Base-by-base conservation (phyloP, 257 asterid genomes). In the Hygrophila difformis region DNA sequence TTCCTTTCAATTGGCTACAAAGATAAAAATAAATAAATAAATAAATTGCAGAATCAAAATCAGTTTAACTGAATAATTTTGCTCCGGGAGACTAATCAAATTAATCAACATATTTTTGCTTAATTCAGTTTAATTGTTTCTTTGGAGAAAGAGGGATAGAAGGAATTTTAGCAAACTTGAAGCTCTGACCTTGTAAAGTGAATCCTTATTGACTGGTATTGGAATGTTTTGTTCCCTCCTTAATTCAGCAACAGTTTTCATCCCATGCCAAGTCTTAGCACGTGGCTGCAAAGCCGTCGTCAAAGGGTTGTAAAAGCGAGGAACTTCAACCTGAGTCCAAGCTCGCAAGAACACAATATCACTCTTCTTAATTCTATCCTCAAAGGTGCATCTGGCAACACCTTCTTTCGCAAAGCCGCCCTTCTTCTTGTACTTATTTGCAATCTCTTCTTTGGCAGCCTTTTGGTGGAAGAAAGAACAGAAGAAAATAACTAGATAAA, bases 271-370 rank as follows among this genome's bases (percentile, higher is more conserved):
- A 28, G 76, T 82, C 49, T 58, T 63, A 40, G 68, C 70, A 24
- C 88, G 92, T 33, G 96, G 93, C 81, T 79, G 98, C 67, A 89
- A 64, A 24, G 94, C 93, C 49, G 94, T 89, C 29, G 98, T 85
- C 64, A 89, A 63, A 23, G 94, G 96, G 62, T 79, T 89, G 93
- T 44, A 82, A 58, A 82, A 89, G 33, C 39, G 11, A 51, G 98
- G 98, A 54, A 85, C 85, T 56, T 89, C 98, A 40, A 89, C 96
- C 69, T 77, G 94, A 60, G 85, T 77, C 98, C 96, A 89, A 34
- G 94, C 98, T 54, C 94, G 98, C 74, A 89, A 68, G 70, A 89
- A 89, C 16, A 85, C 94, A n/a, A 75, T 73, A 63, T 89, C 98
- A 2, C 94, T 74, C 94, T 61, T 89, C 60, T 85, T 83, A 17